Percentiles rank a stretch among this genome's conserved stretches.
Conservation (phyloP, 495 filamentous ascomycete genomes). For the Xylaria flabelliformis region DNA sequence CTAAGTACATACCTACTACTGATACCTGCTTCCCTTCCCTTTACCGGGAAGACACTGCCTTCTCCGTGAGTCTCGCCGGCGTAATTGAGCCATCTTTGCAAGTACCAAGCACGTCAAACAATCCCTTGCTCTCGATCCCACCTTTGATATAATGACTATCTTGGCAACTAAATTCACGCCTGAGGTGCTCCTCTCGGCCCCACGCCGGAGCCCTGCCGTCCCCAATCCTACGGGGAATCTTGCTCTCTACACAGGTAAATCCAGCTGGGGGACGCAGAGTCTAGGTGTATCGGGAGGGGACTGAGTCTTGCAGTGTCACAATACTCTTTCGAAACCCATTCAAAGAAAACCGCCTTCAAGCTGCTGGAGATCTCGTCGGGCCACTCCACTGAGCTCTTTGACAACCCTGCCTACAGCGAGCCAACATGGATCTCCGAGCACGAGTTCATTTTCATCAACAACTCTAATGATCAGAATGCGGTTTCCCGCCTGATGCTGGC, state of each 20-base stretch:
- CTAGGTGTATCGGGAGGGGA: background rate
- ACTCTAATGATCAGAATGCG: constrained; percentile 61
- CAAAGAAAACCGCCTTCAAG: constrained; percentile 74
- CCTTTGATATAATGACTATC: constrained; percentile 61
- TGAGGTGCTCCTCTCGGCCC: constrained; percentile 83
- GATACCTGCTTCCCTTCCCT: background rate
- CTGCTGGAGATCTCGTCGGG: constrained; percentile 75
- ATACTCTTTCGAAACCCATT: constrained; percentile 84
- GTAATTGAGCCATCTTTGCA: background rate
- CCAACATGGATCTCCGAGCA: constrained; percentile 77
- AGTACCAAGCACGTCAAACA: constrained; percentile 2
- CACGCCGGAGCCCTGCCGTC: constrained; percentile 75
- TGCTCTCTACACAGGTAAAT: constrained; percentile 68
- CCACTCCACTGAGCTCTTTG: constrained; percentile 68
- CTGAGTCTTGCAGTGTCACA: constrained; percentile 54
- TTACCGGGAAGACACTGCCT: background rate
- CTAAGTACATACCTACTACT: background rate
- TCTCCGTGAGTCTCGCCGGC: background rate
- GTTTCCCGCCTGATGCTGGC: constrained; percentile 68
- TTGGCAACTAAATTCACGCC: constrained; percentile 75
- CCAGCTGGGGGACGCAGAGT: background rate
- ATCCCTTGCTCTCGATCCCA: background rate
- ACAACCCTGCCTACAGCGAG: constrained; percentile 67
- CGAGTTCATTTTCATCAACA: constrained; percentile 71
- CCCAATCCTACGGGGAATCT: constrained; percentile 75